Evolutionary conservation across 306 rosid species (phyloP).

Genomic region (Glycine latifolia): DNA sequence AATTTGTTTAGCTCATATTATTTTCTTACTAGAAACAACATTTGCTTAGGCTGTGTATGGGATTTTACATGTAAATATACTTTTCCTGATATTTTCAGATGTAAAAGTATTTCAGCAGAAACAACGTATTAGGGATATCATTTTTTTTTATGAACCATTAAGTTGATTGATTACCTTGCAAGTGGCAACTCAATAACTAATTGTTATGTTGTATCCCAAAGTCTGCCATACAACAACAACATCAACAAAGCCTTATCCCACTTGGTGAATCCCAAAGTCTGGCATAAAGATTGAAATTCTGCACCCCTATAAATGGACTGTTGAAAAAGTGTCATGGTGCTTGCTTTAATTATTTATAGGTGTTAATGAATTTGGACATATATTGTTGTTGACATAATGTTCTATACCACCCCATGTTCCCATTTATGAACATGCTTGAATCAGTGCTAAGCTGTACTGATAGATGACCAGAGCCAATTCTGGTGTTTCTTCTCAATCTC

Average conservation of each 20-base stretch:
- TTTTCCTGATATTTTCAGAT: constrained; percentile 20
- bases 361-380: constrained; percentile 26
- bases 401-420: constrained; percentile 22
- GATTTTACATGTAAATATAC: constrained; percentile 4
- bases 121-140: constrained; percentile 21
- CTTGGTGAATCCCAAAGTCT: constrained; percentile 24
- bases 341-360: constrained; percentile 1
- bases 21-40: neutral
- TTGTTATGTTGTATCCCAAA: constrained; percentile 12
- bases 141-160: constrained; percentile 26
- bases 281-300: constrained; percentile 17
- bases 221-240: neutral
- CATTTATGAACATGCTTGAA: constrained; percentile 18
- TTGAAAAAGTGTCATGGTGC: constrained; percentile 28
- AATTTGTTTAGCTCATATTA: neutral
- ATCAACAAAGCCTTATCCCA: neutral
- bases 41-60: neutral
- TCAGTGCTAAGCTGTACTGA: constrained; percentile 23
- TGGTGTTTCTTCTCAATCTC: constrained; percentile 41
- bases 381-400: constrained; percentile 14
- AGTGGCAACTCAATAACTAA: neutral
- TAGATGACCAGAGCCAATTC: constrained; percentile 22
- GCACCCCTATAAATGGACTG: constrained; percentile 7
- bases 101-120: constrained; percentile 19
- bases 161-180: constrained; percentile 5